Evolutionary conservation across 208 protist species (phyloP), one percentile per base, ranked within the genome.

Genomic region (Polymyxa betae): DNA sequence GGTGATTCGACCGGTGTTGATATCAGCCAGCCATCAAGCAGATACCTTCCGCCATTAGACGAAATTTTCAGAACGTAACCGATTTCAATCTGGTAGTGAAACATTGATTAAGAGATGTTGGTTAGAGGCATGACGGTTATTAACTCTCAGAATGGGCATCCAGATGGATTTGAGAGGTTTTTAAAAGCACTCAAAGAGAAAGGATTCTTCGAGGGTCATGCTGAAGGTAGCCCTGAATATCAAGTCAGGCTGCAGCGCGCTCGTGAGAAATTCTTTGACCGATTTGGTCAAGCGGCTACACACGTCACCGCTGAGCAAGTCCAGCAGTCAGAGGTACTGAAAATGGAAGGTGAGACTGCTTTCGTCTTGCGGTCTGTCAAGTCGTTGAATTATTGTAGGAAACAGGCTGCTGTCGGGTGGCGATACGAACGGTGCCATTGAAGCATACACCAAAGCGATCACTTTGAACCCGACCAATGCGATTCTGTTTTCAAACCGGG

Each of bases 401-500:
- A 90, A 90, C 32, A 32, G 46, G 10, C 29, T 38, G 20, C 54
- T 90, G 12, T 45, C 46, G 0, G 44, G 29, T 60, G 38, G 38
- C 20, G 45, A 64, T 45, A 40, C 64, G 45, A 16, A 90, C 0
- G 88, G 54, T 29, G 88, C 88, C 12, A 38, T 77, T 29, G 40
- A 38, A 5, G 10, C 29, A n/a, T 90, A 90, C 45, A 68, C 29
- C 24, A 32, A 90, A 45, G 88, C 88, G 45, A 46, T 90, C 38
- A 60, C 88, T 45, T 38, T 90, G 44, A 60, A 90, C 45, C 20
- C 43, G 0, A 40, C 5, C 45, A 90, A 90, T 32, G 88, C 45
- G 1, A 40, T 90, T 20, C 45, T 90, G 88, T 90, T 72, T 60
- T 38, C 44, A 29, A 90, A 90, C 29, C 38, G 88, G 29, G 38